Base-by-base conservation (phyloP, 768 basidiomycete species). In the Lactarius tabidus region DNA sequence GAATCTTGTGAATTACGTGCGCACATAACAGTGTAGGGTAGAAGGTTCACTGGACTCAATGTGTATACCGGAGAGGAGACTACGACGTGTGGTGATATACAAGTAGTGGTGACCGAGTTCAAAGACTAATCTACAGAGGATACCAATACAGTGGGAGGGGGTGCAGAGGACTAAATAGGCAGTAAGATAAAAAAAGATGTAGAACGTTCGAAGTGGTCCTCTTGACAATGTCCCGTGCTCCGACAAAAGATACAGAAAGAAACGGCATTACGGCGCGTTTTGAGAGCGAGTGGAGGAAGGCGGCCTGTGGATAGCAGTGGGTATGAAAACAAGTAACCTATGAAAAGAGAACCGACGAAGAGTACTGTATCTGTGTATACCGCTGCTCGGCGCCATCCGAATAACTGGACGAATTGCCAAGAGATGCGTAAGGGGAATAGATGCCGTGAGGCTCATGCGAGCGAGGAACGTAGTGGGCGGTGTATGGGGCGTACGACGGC, bases 1-100 rank as follows among this genome's bases (percentile, higher is more conserved):
- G 58, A 83, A 80, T 70, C 76, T 92, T 67, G 76, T 84, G 64
- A 78, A 76, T 61, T 82, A 77, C 68, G 74, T 75, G 62, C 77
- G 77, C 59, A 73, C 74, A 36, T 81, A 74, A 55, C n/a, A 52
- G 29, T 59, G 57, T 45, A 33, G 51, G 8, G 18, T 57, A 31
- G 45, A 26, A 23, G 14, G 53, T 23, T 26, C 12, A 43, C 53
- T 35, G 56, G 26, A 56, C 41, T 51, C 35, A 45, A 65, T 48
- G 52, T 53, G 29, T 48, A 33, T 51, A 51, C 26, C 48, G 48
- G 23, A 7, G 57, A 52, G 26, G 51, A 31, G 54, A 67, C 36
- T 35, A 43, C 43, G 48, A 43, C 57, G 57, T 57, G 67, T 69
- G 67, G 31, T 66, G 65, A 66, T 66, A 62, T 66, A 62, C 61